Percentiles rank a stretch among this genome's conserved stretches.
Evolutionary conservation across 495 filamentous ascomycete species (phyloP).

Genomic region (Annulohypoxylon stygium): DNA sequence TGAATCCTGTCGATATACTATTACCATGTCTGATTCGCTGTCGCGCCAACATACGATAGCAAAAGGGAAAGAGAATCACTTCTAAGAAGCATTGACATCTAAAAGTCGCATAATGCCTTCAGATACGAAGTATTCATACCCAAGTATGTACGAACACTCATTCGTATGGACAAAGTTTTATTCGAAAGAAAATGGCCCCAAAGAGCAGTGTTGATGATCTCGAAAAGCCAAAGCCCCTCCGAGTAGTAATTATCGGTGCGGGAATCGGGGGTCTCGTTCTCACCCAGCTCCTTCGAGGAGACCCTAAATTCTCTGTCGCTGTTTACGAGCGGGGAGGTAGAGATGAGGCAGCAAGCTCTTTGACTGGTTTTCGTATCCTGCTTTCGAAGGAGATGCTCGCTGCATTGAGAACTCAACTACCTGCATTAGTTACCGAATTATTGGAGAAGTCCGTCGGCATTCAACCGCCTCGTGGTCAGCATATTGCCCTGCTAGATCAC

Average conservation of each 20-base stretch:
- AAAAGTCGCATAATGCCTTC: not conserved
- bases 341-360: slow-evolving; percentile 12
- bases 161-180: not conserved
- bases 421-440: not conserved
- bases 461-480: slow-evolving; percentile 9
- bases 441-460: slow-evolving; percentile 2
- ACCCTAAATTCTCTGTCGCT: slow-evolving; percentile 11
- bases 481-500: slow-evolving; percentile 8
- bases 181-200: not conserved
- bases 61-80: not conserved
- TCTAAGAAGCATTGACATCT: not conserved
- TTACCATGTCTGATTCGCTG: not conserved
- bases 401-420: not conserved
- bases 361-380: slow-evolving; percentile 6
- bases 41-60: slow-evolving; percentile 4
- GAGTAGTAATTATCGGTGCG: slow-evolving; percentile 10
- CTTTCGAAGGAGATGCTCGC: slow-evolving; percentile 11
- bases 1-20: not conserved
- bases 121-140: not conserved
- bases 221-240: slow-evolving; percentile 10
- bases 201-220: slow-evolving; percentile 13
- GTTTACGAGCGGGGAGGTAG: slow-evolving; percentile 9
- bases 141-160: no score
- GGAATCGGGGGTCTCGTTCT: slow-evolving; percentile 7
- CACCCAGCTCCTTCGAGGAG: slow-evolving; percentile 11